Base-by-base conservation (phyloP, 352 stramenopile genomes). In the Hyaloperonospora arabidopsidis region DNA sequence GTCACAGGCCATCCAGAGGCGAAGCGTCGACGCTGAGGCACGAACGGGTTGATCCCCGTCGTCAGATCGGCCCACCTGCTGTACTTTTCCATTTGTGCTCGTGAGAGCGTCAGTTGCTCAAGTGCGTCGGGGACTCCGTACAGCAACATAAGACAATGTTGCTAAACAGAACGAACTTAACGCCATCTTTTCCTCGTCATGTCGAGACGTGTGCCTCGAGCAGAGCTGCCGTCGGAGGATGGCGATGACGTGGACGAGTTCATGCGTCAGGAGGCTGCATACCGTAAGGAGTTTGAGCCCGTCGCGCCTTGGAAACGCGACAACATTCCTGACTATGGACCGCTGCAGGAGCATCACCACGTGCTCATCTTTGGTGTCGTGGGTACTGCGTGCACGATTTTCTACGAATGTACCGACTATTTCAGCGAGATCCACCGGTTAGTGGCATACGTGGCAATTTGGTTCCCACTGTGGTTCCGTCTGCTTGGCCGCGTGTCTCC, bases 11-110 rank as follows among this genome's bases (percentile, higher is more conserved):
- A 59, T 21, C 63, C 75, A 46, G 57, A 67, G 32, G 70, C 70
- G 22, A 86, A 68, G 2, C 72, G 75, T 63, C 77, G 72, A 57
- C 79, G 72, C 63, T 86, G 74, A 49, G 80, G 80, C 54, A 93
- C 83, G 67, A 93, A 93, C 57, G 83, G 83, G 63, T 93, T 93
- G 57, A 89, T 86, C 23, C 83, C 83, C 54, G 83, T 93, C 54
- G 75, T 84, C 64, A 91, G 70, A 45, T 93, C 83, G 59, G 79
- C 75, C 83, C 83, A 93, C 34, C 83, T 76, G 49, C 68, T 89
- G 69, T 86, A 93, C 65, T 93, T 93, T 64, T 93, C 83, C 83
- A 93, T 93, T 4, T 8, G 25, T 32, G 25, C 8, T 32, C 25
- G 25, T 10, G 25, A 4, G 4, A 32, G 25, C 8, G 25, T n/a